Conservation (phyloP, 805 yeast species). For the Candida suzukii region DNA sequence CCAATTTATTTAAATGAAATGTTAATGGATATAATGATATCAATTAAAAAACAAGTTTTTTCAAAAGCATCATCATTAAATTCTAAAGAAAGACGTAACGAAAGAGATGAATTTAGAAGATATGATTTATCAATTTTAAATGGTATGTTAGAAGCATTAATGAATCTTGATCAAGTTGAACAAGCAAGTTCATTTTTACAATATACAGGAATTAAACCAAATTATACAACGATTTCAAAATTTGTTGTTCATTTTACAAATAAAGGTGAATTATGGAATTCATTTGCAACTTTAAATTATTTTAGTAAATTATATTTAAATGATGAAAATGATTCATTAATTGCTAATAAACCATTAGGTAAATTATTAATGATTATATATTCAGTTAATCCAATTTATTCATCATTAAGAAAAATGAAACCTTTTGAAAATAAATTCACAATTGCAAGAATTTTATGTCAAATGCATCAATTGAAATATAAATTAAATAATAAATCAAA, state of each 20-base stretch:
- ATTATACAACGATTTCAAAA: background rate
- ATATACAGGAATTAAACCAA: background rate
- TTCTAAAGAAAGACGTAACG: no score
- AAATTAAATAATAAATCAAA: background rate
- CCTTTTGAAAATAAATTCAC: background rate
- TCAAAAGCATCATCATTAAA: no score
- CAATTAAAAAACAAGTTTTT: no score
- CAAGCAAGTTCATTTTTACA: background rate
- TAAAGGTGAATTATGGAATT: background rate
- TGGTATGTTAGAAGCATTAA: background rate
- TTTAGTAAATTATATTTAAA: background rate
- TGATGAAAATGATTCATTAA: no score
- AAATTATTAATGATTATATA: background rate
- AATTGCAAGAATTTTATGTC: background rate
- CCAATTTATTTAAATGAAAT: background rate
- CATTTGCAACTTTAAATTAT: background rate
- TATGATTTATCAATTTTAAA: background rate
- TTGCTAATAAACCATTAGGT: no score
- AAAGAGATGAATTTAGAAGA: background rate
- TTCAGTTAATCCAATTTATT: background rate
- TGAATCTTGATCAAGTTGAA: background rate
- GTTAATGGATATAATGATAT: background rate
- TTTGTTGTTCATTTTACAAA: background rate
- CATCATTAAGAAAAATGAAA: background rate
- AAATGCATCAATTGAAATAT: background rate